phyloP scores from a whole-genome alignment of 2,329 filamentous ascomycete species.

The Xylaria sp. region DNA sequence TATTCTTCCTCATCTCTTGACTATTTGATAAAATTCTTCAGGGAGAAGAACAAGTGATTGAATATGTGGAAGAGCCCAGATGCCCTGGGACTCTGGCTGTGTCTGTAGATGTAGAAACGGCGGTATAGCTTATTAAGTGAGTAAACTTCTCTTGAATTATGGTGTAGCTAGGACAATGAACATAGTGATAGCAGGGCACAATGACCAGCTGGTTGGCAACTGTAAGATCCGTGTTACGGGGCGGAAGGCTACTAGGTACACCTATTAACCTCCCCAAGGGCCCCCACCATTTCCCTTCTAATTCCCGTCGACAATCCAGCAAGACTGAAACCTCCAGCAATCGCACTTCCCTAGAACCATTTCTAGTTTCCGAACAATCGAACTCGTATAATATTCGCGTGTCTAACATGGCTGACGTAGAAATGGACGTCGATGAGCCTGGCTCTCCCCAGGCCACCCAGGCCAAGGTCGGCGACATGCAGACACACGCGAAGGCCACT shows the following conservation, averaged over 20 bases:
- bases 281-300: conserved; percentile 6
- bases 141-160: no score
- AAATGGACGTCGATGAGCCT: conserved; percentile 70
- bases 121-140: no score
- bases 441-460: conserved; percentile 51
- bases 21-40: no score
- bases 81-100: no score
- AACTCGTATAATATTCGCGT: conserved; percentile 1
- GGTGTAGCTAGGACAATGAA: no score
- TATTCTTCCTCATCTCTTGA: no score
- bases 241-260: neutral
- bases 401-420: conserved; percentile 61
- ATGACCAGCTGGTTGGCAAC: neutral
- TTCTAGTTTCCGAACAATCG: neutral
- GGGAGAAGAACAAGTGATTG: no score
- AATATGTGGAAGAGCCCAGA: no score
- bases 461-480: conserved; percentile 71
- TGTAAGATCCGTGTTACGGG: neutral
- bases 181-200: no score
- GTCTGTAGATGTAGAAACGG: no score
- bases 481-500: conserved; percentile 77
- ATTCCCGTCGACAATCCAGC: conserved; percentile 15
- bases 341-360: neutral
- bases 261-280: neutral
- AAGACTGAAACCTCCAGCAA: neutral